A percentile compares a stretch with the other conserved stretches of the same genome.
These are phyloP conservation scores for Aspergillus glaucus DNA, from an alignment of 2,329 filamentous ascomycete genomes.

Conservation along the genomic window DNA sequence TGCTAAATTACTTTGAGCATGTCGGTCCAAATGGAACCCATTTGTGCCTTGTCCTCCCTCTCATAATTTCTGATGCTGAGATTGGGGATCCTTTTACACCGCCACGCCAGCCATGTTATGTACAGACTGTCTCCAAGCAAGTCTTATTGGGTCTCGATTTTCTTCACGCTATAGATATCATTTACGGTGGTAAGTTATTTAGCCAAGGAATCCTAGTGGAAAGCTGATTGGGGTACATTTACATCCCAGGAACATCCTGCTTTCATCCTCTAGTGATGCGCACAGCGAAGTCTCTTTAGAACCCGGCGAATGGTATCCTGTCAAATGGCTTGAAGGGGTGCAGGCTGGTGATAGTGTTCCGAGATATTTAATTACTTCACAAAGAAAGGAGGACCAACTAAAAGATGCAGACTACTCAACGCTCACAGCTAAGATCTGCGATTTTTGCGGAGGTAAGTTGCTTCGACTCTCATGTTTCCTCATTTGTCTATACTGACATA, in stretches of 20 bases:
- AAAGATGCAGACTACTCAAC: too few relatives aligned
- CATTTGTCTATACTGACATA: too few relatives aligned
- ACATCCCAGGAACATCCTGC: constrained; percentile 18
- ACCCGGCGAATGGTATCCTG: constrained; percentile 11
- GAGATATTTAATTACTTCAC: constrained; percentile 14
- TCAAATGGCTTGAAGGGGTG: constrained; percentile 13
- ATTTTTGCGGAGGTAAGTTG: too few relatives aligned
- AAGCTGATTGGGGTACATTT: constrained; percentile 9
- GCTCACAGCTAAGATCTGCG: too few relatives aligned
- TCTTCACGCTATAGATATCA: constrained; percentile 10
- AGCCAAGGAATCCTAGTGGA: not conserved
- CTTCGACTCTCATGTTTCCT: too few relatives aligned
- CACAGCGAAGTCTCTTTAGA: constrained; percentile 3
- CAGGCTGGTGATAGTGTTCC: constrained; percentile 12
- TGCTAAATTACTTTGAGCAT: constrained; percentile 19
- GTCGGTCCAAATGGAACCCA: constrained; percentile 16
- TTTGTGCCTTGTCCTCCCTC: constrained; percentile 18
- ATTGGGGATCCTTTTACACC: too few relatives aligned
- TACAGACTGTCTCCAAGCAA: constrained; percentile 12
- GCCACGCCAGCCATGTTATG: not conserved
- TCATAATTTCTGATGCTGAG: constrained; percentile 1
- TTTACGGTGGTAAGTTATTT: constrained; percentile 13
- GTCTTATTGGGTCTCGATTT: constrained; percentile 13
- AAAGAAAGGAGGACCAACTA: constrained; percentile 3
- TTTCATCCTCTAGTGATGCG: constrained; percentile 1